Conservation (phyloP, 495 filamentous ascomycete species). For the Penicillium chermesinum region DNA sequence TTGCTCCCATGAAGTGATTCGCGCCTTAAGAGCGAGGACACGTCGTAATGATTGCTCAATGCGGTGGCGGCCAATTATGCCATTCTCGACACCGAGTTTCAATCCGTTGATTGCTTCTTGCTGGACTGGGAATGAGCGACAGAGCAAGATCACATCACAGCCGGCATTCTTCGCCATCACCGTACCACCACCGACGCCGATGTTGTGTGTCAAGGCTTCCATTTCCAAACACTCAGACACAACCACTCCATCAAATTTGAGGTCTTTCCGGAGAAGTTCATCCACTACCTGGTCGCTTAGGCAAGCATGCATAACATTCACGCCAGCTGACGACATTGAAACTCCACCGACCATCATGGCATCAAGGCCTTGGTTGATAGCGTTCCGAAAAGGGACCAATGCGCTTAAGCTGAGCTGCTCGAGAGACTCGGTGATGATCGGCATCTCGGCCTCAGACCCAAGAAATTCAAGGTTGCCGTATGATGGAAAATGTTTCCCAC, state of each 20-base stretch:
- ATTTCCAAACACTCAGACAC: constrained; percentile 94
- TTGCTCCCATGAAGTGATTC: constrained; percentile 77
- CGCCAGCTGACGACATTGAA: constrained; percentile 76
- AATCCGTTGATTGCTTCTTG: constrained; percentile 81
- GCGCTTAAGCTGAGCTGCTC: constrained; percentile 82
- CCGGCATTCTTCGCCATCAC: constrained; percentile 94
- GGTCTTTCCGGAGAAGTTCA: constrained; percentile 71
- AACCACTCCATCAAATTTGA: constrained; percentile 85
- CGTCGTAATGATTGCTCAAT: constrained; percentile 69
- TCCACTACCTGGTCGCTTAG: constrained; percentile 87
- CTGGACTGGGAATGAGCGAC: constrained; percentile 78
- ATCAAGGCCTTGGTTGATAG: constrained; percentile 75
- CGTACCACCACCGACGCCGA: constrained; percentile 85
- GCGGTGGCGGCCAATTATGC: constrained; percentile 69
- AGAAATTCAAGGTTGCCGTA: constrained; percentile 92
- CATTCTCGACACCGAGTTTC: constrained; percentile 79
- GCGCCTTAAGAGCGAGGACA: constrained; percentile 68
- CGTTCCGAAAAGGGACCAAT: constrained; percentile 80
- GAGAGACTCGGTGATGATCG: constrained; percentile 84
- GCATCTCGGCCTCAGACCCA: constrained; percentile 78
- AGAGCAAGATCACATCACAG: constrained; percentile 80
- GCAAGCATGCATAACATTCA: constrained; percentile 90
- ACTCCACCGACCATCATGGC: constrained; percentile 92
- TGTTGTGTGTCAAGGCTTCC: constrained; percentile 86
- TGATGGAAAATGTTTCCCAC: constrained; percentile 89